Percentiles rank a stretch among this genome's conserved stretches.
Conservation (phyloP, 192 early-diverging fungal genomes). For the Backusella liffmaniae region DNA sequence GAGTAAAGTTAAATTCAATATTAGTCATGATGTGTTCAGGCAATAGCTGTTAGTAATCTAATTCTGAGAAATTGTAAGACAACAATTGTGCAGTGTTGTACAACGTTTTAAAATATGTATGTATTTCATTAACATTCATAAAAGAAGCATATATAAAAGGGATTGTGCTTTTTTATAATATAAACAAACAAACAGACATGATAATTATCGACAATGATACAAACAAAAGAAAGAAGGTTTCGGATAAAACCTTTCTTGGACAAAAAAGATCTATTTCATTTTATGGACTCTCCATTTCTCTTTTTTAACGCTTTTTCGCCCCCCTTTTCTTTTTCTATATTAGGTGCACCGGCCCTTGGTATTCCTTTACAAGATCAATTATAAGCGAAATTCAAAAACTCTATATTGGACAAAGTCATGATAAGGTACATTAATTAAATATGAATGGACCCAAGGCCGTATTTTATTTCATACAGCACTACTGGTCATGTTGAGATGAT, state of each 20-base stretch:
- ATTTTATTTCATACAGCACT: too few species aligned
- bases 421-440: constrained; percentile 6
- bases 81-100: neutral
- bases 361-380: neutral
- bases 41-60: too few species aligned
- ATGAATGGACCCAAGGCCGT: too few species aligned
- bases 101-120: neutral
- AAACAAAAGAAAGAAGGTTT: too few species aligned
- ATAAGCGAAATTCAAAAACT: neutral
- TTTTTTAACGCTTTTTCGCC: neutral
- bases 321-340: neutral
- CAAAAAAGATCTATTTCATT: neutral
- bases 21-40: too few species aligned
- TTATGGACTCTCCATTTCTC: neutral
- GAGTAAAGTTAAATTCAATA: too few species aligned
- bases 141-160: neutral
- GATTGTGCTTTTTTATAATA: neutral
- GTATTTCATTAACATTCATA: neutral
- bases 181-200: too few species aligned
- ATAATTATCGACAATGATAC: too few species aligned
- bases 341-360: neutral
- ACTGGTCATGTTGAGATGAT: too few species aligned
- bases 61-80: neutral
- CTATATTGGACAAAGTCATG: neutral
- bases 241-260: too few species aligned